Conservation (phyloP, 345 rosid species). For the Stellera chamaejasme region DNA sequence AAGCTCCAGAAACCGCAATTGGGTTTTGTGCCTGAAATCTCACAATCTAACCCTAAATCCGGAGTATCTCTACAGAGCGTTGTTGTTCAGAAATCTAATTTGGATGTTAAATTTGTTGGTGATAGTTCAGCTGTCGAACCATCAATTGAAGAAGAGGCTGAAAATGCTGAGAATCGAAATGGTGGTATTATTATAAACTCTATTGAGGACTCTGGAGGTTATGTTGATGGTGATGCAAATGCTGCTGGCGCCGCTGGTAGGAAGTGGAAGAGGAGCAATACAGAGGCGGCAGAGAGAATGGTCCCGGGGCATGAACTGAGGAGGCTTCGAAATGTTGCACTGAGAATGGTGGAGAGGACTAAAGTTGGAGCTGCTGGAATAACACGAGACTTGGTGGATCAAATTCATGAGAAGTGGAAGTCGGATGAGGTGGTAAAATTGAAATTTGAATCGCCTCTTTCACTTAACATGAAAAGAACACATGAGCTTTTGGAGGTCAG, state of each 20-base stretch:
- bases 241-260: conserved; percentile 13
- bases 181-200: conserved; percentile 9
- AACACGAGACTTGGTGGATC: conserved; percentile 57
- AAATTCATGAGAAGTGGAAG: conserved; percentile 73
- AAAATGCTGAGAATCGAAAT: conserved; percentile 9
- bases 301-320: conserved; percentile 67
- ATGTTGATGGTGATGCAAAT: conserved; percentile 16
- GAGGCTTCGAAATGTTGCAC: conserved; percentile 64
- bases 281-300: conserved; percentile 42
- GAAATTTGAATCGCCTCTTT: conserved; percentile 61
- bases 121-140: background rate
- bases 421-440: conserved; percentile 78
- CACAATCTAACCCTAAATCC: background rate
- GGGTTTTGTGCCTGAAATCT: conserved; percentile 15
- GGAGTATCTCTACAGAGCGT: conserved; percentile 3
- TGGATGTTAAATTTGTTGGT: conserved; percentile 13
- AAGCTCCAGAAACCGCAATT: conserved; percentile 14
- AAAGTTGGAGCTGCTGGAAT: conserved; percentile 80
- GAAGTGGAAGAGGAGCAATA: conserved; percentile 36
- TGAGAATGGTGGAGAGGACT: conserved; percentile 77
- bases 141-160: conserved; percentile 6
- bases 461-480: conserved; percentile 78
- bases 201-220: conserved; percentile 17
- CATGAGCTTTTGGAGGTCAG: conserved; percentile 80
- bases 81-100: conserved; percentile 9